Percentiles rank a stretch among this genome's conserved stretches.
These are phyloP conservation scores for Peterozyma xylosa DNA, from an alignment of 805 yeast species.

Conservation along the genomic window DNA sequence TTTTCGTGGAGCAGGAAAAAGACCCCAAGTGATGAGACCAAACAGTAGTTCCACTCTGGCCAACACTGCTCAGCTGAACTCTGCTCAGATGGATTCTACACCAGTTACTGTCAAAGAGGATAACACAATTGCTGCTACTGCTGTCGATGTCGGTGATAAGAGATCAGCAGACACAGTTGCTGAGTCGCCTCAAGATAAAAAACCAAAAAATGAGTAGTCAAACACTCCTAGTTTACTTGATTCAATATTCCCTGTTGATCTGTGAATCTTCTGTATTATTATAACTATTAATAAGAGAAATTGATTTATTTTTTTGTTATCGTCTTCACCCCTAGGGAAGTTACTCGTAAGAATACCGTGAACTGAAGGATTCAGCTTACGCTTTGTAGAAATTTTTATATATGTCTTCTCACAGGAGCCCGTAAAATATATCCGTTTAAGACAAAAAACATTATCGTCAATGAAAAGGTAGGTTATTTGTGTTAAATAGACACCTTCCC, in stretches of 20 bases:
- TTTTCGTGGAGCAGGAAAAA: conserved; percentile 3
- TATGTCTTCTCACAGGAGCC: too few relatives aligned
- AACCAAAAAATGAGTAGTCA: conserved; percentile 1
- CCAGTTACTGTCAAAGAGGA: not conserved
- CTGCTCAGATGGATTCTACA: not conserved
- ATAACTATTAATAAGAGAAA: not conserved
- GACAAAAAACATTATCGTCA: too few relatives aligned
- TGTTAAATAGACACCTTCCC: too few relatives aligned
- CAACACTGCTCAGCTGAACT: too few relatives aligned
- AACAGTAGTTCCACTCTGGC: not conserved
- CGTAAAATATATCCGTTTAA: too few relatives aligned
- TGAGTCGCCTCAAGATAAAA: not conserved
- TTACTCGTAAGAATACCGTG: too few relatives aligned
- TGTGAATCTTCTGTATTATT: not conserved
- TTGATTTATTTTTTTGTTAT: too few relatives aligned
- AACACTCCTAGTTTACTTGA: not conserved
- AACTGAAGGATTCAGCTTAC: too few relatives aligned
- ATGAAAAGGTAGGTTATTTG: too few relatives aligned
- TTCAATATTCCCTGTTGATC: not conserved
- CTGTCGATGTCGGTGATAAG: not conserved
- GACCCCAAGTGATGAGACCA: conserved; percentile 6
- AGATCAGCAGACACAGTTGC: too few relatives aligned
- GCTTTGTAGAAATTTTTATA: too few relatives aligned
- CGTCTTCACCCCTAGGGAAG: too few relatives aligned
- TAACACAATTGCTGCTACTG: conserved; percentile 1